Conservation (phyloP, 208 protist genomes). For the Trypanosoma caninum region DNA sequence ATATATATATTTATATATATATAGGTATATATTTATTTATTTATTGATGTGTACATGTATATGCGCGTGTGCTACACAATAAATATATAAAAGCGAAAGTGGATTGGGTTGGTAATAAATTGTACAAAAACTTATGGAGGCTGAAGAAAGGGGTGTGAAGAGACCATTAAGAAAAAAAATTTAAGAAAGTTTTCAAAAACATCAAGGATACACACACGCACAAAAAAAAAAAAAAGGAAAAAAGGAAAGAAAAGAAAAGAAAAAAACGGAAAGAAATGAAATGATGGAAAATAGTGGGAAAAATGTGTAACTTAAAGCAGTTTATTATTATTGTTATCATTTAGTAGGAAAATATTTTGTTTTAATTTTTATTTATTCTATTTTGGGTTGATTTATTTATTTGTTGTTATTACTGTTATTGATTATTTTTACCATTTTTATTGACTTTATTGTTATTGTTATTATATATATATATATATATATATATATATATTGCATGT, state of each 20-base stretch:
- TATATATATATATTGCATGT: background rate
- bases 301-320: background rate
- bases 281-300: background rate
- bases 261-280: background rate
- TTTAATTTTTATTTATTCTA: background rate
- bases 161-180: too few relatives aligned
- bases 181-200: too few relatives aligned
- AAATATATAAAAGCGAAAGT: too few relatives aligned
- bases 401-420: too few relatives aligned
- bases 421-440: too few relatives aligned
- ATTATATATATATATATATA: too few relatives aligned
- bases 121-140: too few relatives aligned
- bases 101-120: too few relatives aligned
- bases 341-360: background rate
- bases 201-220: too few relatives aligned
- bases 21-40: conserved; percentile 3
- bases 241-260: background rate
- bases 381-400: background rate
- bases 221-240: background rate
- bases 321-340: background rate
- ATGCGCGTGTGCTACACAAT: background rate
- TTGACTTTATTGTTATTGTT: too few relatives aligned
- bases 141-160: too few relatives aligned
- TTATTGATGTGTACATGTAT: conserved; percentile 11
- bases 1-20: conserved; percentile 6